These are phyloP conservation scores for Fusarium chlamydosporum DNA, from an alignment of 2,329 filamentous ascomycete species.

Conservation along the genomic window DNA sequence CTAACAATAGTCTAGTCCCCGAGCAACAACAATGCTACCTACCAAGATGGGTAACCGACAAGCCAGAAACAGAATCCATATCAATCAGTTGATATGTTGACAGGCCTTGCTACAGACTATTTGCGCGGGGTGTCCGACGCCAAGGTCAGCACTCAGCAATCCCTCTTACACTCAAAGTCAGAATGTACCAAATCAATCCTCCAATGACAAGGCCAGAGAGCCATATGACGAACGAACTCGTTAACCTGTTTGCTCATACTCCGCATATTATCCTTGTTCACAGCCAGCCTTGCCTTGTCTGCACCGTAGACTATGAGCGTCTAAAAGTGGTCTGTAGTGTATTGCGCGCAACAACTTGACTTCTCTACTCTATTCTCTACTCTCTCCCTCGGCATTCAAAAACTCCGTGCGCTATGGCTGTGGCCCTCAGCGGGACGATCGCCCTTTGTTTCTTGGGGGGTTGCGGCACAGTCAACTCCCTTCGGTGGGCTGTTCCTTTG, in stretches of 20 bases:
- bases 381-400: slow-evolving; percentile 30
- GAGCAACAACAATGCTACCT: slow-evolving; percentile 24
- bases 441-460: slow-evolving; percentile 26
- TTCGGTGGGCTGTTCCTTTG: slow-evolving; percentile 21
- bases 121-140: slow-evolving; percentile 39
- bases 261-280: slow-evolving; percentile 37
- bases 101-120: neutral
- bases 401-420: slow-evolving; percentile 22
- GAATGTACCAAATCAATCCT: slow-evolving; percentile 16
- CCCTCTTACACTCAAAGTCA: slow-evolving; percentile 32
- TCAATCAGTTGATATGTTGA: neutral
- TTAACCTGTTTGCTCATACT: slow-evolving; percentile 38
- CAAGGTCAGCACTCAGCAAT: slow-evolving; percentile 30
- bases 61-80: slow-evolving; percentile 1
- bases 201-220: slow-evolving; percentile 31
- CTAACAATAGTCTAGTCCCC: slow-evolving; percentile 18
- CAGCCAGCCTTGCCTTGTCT: slow-evolving; percentile 17
- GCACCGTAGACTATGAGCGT: neutral
- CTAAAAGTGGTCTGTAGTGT: neutral
- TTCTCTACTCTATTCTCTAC: neutral
- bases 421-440: slow-evolving; percentile 27
- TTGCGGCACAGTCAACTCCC: slow-evolving; percentile 11
- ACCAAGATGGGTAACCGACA: slow-evolving; percentile 24
- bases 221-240: slow-evolving; percentile 25
- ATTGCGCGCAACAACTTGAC: slow-evolving; percentile 4